Evolutionary conservation across 495 filamentous ascomycete genomes (phyloP).

Genomic region (Hypomontagnella submonticulosa): DNA sequence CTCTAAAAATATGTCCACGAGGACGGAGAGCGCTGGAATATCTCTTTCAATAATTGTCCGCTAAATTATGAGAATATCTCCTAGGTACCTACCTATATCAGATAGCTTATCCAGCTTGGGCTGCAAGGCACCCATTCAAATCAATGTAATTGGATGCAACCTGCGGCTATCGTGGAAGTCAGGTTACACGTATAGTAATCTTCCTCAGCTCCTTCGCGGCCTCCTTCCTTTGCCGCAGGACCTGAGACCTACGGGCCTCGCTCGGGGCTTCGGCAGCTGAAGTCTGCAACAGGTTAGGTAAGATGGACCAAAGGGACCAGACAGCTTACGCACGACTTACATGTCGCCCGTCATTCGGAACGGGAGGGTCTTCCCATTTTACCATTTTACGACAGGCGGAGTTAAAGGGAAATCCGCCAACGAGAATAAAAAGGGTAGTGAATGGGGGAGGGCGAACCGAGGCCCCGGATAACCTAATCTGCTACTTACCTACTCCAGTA

Average conservation of each 20-base stretch:
- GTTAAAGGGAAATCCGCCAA: slow-evolving; percentile 28
- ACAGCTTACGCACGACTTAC: slow-evolving; percentile 23
- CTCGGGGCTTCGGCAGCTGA: slow-evolving; percentile 19
- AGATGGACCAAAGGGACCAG: slow-evolving; percentile 9
- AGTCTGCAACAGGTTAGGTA: slow-evolving; percentile 11
- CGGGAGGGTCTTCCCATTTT: slow-evolving; percentile 6
- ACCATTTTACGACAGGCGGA: slow-evolving; percentile 25
- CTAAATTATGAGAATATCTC: too few species aligned
- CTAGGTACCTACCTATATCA: neutral
- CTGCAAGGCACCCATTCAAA: slow-evolving; percentile 28
- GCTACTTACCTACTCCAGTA: slow-evolving; percentile 2
- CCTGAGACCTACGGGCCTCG: neutral
- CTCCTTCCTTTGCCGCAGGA: slow-evolving; percentile 21
- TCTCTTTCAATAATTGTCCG: too few species aligned
- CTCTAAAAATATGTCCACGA: neutral
- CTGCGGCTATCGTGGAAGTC: slow-evolving; percentile 40
- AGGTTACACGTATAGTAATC: slow-evolving; percentile 39
- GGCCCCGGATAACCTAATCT: slow-evolving; percentile 38
- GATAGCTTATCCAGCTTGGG: slow-evolving; percentile 7
- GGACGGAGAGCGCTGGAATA: neutral
- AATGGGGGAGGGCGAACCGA: slow-evolving; percentile 31
- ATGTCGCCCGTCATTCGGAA: slow-evolving; percentile 2
- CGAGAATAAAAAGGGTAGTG: neutral
- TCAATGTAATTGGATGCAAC: slow-evolving; percentile 3
- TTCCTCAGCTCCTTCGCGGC: slow-evolving; percentile 33